phyloP scores from a whole-genome alignment of 139 green algal genomes.

The Marvania coccoides region DNA sequence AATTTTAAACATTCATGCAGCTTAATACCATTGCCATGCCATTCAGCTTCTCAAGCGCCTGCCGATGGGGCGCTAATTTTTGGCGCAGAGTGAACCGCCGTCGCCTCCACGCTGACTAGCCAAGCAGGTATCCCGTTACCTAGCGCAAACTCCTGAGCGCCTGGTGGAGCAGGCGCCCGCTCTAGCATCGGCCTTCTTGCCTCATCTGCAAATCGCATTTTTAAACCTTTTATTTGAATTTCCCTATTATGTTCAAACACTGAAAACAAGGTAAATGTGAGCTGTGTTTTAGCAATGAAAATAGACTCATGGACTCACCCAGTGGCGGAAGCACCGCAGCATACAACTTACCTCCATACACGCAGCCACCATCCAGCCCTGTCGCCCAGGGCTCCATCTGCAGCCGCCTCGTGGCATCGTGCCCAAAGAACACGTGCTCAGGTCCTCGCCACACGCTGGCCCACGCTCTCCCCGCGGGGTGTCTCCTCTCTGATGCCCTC shows the following conservation, averaged over 20 bases:
- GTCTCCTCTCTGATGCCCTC: background rate
- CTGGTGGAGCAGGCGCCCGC: background rate
- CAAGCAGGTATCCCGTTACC: background rate
- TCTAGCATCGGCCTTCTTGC: background rate
- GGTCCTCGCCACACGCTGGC: constrained; percentile 44
- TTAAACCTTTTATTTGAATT: no score
- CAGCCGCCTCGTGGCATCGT: constrained; percentile 51
- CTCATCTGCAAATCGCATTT: no score
- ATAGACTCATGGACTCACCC: no score
- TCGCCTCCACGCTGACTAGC: background rate
- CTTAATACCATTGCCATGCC: no score
- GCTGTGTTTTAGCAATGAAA: no score
- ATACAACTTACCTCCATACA: constrained; percentile 64
- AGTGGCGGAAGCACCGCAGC: constrained; percentile 42
- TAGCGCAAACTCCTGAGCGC: background rate
- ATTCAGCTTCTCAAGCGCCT: no score
- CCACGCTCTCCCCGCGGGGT: constrained; percentile 29
- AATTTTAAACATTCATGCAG: no score
- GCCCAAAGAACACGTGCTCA: constrained; percentile 63
- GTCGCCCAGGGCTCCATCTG: constrained; percentile 45
- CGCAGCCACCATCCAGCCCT: constrained; percentile 69
- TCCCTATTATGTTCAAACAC: no score
- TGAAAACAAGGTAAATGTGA: no score
- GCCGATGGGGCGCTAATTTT: background rate
- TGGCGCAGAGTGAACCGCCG: background rate